These are phyloP conservation scores for Adansonia gregorii DNA, from an alignment of 441 rosid genomes.

Conservation along the genomic window DNA sequence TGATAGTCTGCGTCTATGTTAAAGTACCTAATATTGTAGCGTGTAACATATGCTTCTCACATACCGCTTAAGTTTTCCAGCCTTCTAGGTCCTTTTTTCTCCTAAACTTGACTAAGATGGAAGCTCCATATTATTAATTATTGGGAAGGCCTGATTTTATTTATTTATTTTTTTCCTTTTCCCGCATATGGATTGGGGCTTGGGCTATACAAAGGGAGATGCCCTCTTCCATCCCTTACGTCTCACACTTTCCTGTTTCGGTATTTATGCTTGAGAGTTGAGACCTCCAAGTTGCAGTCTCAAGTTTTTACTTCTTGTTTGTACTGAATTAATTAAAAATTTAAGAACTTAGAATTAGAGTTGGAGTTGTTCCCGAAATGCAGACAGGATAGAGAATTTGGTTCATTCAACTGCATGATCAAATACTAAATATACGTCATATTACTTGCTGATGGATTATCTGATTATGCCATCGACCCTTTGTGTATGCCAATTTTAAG, in stretches of 20 bases:
- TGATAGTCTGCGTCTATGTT: conserved; percentile 15
- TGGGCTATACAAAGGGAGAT: not conserved
- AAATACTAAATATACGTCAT: not conserved
- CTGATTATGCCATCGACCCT: not conserved
- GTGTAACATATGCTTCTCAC: not conserved
- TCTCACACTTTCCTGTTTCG: not conserved
- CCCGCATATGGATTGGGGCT: not conserved
- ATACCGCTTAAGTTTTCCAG: not conserved
- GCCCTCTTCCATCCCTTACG: not conserved
- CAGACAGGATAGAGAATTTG: not conserved
- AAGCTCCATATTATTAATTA: not conserved
- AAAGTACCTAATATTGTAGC: not conserved
- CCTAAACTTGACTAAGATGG: not conserved
- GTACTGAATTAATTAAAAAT: not conserved
- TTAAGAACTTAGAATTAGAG: not conserved
- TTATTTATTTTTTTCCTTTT: not conserved
- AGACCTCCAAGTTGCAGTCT: not conserved
- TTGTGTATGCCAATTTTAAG: not conserved
- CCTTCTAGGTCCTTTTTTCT: not conserved
- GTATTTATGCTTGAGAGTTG: not conserved
- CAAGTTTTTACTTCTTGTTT: not conserved
- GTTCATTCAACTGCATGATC: not conserved
- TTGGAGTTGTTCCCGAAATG: not conserved
- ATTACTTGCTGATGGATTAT: not conserved
- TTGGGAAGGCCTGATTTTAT: not conserved